phyloP scores from a whole-genome alignment of 2,329 filamentous ascomycete genomes.

The Chaetomium olivaceum region DNA sequence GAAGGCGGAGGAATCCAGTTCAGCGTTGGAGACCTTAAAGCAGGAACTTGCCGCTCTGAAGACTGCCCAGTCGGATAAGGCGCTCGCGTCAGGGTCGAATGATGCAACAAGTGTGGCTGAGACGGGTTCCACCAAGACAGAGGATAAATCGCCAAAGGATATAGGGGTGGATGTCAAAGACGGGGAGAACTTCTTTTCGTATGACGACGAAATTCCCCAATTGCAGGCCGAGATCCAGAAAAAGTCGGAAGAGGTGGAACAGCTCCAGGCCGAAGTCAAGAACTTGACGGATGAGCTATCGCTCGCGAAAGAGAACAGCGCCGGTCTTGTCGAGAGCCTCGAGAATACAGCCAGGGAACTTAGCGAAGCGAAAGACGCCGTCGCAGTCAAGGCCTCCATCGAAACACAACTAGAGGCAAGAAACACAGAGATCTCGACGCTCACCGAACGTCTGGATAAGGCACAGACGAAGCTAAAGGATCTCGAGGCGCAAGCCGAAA shows the following conservation, averaged over 20 bases:
- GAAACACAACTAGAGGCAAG: constrained; percentile 52
- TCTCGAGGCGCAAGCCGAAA: constrained; percentile 43
- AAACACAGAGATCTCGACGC: constrained; percentile 49
- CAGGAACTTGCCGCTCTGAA: constrained; percentile 58
- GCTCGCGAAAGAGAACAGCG: constrained; percentile 68
- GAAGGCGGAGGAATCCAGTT: constrained; percentile 67
- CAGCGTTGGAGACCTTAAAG: constrained; percentile 60
- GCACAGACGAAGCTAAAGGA: constrained; percentile 48
- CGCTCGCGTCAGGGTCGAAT: constrained; percentile 36
- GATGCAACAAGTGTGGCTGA: constrained; percentile 32
- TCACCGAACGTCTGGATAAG: constrained; percentile 52
- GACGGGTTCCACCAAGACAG: constrained; percentile 20
- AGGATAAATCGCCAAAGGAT: constrained; percentile 42
- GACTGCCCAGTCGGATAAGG: constrained; percentile 41
- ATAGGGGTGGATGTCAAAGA: constrained; percentile 41
- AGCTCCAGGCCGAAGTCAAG: constrained; percentile 68
- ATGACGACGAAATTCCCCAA: constrained; percentile 81
- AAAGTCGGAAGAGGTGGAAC: constrained; percentile 69
- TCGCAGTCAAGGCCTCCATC: constrained; percentile 46
- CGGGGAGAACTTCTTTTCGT: constrained; percentile 83
- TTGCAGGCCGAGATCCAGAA: constrained; percentile 73
- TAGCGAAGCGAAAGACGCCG: constrained; percentile 47
- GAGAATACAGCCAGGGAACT: constrained; percentile 68
- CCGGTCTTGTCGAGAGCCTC: constrained; percentile 65
- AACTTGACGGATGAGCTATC: constrained; percentile 69